Conservation (phyloP, 75 land plant species). For the Azolla pinnata region DNA sequence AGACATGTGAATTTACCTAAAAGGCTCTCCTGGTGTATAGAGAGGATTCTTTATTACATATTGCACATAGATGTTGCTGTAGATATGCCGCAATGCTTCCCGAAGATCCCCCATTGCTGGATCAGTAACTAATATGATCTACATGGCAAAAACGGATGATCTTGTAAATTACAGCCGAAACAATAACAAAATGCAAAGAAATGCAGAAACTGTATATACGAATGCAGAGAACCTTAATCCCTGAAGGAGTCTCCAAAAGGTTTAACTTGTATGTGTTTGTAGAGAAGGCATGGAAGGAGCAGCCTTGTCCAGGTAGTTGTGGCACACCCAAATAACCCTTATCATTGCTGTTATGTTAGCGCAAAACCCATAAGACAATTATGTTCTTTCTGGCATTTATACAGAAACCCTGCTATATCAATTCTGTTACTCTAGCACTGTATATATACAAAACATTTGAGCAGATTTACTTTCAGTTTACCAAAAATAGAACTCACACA, state of each 20-base stretch:
- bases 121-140: conserved; percentile 84
- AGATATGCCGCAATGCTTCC: conserved; percentile 79
- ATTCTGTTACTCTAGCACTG: no score
- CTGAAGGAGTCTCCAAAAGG: conserved; percentile 94
- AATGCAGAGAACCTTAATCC: conserved; percentile 60
- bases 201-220: neutral
- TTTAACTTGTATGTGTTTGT: conserved; percentile 96
- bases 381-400: no score
- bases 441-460: no score
- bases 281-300: conserved; percentile 88
- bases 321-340: conserved; percentile 87
- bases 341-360: conserved; percentile 52
- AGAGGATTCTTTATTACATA: conserved; percentile 96
- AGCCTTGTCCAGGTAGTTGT: conserved; percentile 81
- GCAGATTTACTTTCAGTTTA: no score
- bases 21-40: conserved; percentile 75
- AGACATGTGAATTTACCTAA: no score
- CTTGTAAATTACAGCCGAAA: no score
- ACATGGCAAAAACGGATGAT: no score
- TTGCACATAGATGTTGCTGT: conserved; percentile 87
- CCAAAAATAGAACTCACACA: no score
- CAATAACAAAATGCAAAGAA: conserved; percentile 6
- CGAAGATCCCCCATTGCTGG: conserved; percentile 81
- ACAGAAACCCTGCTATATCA: no score
- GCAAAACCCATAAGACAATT: no score